A percentile compares a stretch with the other conserved stretches of the same genome.
These are phyloP conservation scores for Pseudocercospora musae DNA, from an alignment of 2,329 filamentous ascomycete species.

Conservation along the genomic window DNA sequence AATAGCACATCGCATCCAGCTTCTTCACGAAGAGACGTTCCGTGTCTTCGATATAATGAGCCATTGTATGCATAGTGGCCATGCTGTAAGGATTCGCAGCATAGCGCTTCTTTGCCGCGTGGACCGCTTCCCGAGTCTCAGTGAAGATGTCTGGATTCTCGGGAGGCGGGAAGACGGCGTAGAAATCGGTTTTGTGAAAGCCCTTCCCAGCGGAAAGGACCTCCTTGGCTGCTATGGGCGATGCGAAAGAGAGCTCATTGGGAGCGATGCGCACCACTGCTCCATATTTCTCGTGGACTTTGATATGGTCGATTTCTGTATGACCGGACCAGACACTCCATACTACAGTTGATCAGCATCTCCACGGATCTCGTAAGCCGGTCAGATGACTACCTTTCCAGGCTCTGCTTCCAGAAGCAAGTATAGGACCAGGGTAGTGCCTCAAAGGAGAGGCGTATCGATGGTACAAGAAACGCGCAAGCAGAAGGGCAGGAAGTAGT, in stretches of 20 bases:
- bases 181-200: conserved; percentile 35
- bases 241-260: conserved; percentile 32
- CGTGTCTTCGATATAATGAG: conserved; percentile 52
- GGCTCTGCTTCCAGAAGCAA: conserved; percentile 31
- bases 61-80: conserved; percentile 53
- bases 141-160: conserved; percentile 60
- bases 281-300: conserved; percentile 26
- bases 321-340: conserved; percentile 25
- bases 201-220: conserved; percentile 33
- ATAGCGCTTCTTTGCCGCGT: conserved; percentile 52
- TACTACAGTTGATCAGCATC: conserved; percentile 11
- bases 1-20: conserved; percentile 42
- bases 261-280: conserved; percentile 33
- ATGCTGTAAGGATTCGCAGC: conserved; percentile 49
- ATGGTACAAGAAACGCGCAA: conserved; percentile 33
- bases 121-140: conserved; percentile 53
- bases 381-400: conserved; percentile 26
- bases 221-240: conserved; percentile 30
- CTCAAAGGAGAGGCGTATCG: conserved; percentile 29
- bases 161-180: conserved; percentile 52
- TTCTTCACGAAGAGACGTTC: conserved; percentile 47
- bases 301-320: conserved; percentile 29
- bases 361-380: background rate
- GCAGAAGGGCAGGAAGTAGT: conserved; percentile 23
- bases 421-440: conserved; percentile 30